Evolutionary conservation across 139 green algal genomes (phyloP).

Genomic region (Chlamydomonas urium): DNA sequence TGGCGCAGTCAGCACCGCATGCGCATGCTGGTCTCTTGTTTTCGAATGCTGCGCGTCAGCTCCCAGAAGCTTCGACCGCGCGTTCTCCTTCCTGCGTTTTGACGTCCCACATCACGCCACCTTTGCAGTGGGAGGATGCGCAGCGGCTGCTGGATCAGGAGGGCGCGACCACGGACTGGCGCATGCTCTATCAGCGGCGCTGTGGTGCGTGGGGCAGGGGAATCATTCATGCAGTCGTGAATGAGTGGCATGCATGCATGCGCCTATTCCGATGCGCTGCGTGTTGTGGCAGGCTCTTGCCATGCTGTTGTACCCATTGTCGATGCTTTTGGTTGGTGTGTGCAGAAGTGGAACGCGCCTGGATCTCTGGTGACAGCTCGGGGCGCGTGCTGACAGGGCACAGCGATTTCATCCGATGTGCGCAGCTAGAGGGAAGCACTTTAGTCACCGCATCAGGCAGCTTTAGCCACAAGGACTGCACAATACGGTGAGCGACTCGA

Average conservation of each 20-base stretch:
- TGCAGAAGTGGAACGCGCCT: constrained; percentile 15
- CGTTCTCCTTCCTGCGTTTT: neutral
- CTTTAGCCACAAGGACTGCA: constrained; percentile 16
- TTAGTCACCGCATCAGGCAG: constrained; percentile 16
- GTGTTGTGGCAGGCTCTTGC: no score
- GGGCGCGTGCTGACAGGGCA: constrained; percentile 4
- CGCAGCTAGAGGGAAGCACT: constrained; percentile 16
- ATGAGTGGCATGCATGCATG: no score
- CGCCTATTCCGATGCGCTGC: no score
- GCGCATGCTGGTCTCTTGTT: neutral
- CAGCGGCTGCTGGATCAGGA: constrained; percentile 4
- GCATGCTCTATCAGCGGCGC: neutral
- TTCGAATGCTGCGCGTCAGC: neutral
- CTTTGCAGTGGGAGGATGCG: constrained; percentile 4
- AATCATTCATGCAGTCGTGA: neutral
- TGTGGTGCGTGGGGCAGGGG: neutral
- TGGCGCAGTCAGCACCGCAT: constrained; percentile 3
- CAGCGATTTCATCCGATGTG: constrained; percentile 13
- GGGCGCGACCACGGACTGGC: neutral
- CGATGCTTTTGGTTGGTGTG: no score
- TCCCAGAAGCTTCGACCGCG: neutral
- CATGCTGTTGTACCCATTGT: no score
- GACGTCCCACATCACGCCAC: no score
- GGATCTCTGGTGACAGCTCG: neutral
- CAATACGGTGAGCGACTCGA: constrained; percentile 5